A percentile compares a stretch with the other conserved stretches of the same genome.
These are phyloP conservation scores for Paecilomyces sp. DNA, from an alignment of 2,329 filamentous ascomycete genomes.

Conservation along the genomic window DNA sequence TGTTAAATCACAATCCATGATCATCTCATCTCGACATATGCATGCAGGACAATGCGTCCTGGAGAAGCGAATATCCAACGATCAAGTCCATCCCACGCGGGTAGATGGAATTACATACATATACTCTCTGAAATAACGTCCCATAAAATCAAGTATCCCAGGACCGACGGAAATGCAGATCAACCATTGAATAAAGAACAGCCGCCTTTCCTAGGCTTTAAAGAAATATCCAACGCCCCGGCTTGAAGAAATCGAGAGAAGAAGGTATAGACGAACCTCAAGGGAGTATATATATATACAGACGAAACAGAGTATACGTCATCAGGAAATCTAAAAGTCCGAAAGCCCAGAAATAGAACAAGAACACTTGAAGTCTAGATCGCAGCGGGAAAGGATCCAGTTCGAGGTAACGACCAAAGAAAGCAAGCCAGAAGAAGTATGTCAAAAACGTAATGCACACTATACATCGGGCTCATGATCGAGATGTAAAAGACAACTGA, in stretches of 20 bases:
- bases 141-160: not conserved
- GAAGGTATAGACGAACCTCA: constrained; percentile 10
- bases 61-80: not conserved
- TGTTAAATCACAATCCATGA: not conserved
- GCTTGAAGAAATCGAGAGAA: constrained; percentile 4
- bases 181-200: not conserved
- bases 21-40: not conserved
- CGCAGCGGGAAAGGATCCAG: constrained; percentile 1
- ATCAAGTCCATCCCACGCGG: not conserved
- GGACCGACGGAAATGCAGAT: not conserved
- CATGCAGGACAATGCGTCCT: not conserved
- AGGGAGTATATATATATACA: constrained; percentile 31
- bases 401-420: not conserved
- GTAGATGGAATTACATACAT: not conserved
- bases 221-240: constrained; percentile 3
- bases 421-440: not conserved
- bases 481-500: not conserved
- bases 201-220: not conserved
- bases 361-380: not conserved
- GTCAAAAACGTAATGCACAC: not conserved
- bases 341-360: constrained; percentile 7
- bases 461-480: not conserved
- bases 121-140: not conserved
- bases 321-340: constrained; percentile 10
- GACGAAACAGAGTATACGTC: constrained; percentile 19